Conservation (phyloP, 441 rosid genomes). For the Erysimum pusillum region DNA sequence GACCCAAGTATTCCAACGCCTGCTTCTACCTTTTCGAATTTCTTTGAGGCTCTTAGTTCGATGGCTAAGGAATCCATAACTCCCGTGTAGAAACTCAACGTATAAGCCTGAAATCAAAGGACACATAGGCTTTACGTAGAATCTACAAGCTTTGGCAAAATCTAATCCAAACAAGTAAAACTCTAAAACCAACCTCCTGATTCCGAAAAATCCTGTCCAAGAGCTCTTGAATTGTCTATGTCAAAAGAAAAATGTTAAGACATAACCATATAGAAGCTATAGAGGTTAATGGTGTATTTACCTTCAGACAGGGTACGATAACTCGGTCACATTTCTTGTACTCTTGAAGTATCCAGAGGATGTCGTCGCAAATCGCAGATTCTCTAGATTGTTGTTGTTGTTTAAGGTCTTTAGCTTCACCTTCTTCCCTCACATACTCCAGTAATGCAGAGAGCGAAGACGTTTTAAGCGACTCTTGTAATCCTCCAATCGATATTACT, state of each 20-base stretch:
- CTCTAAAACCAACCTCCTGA: slow-evolving; percentile 69
- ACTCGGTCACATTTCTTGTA: slow-evolving; percentile 83
- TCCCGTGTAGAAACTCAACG: slow-evolving; percentile 61
- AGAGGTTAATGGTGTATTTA: slow-evolving; percentile 35
- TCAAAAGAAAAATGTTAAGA: slow-evolving; percentile 21
- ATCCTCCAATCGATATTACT: slow-evolving; percentile 90
- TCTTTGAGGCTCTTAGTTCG: slow-evolving; percentile 80
- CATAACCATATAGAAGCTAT: neutral
- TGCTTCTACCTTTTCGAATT: slow-evolving; percentile 76
- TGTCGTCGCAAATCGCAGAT: slow-evolving; percentile 61
- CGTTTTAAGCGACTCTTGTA: slow-evolving; percentile 87
- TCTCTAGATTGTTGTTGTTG: slow-evolving; percentile 58
- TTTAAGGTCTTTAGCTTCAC: slow-evolving; percentile 52
- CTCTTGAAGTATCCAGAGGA: slow-evolving; percentile 83
- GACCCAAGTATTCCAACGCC: slow-evolving; percentile 82
- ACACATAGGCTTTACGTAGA: neutral
- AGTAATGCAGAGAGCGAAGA: slow-evolving; percentile 73
- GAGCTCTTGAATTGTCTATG: slow-evolving; percentile 53
- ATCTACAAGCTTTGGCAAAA: slow-evolving; percentile 4
- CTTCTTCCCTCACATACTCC: slow-evolving; percentile 63
- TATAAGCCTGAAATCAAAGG: slow-evolving; percentile 55
- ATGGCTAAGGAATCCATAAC: slow-evolving; percentile 73
- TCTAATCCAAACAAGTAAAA: slow-evolving; percentile 14
- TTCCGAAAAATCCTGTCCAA: slow-evolving; percentile 34
- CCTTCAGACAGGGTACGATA: slow-evolving; percentile 85